Evolutionary conservation across 2,329 filamentous ascomycete species (phyloP), one percentile per base, ranked within the genome.

Genomic region (Triangularia verruculosa): DNA sequence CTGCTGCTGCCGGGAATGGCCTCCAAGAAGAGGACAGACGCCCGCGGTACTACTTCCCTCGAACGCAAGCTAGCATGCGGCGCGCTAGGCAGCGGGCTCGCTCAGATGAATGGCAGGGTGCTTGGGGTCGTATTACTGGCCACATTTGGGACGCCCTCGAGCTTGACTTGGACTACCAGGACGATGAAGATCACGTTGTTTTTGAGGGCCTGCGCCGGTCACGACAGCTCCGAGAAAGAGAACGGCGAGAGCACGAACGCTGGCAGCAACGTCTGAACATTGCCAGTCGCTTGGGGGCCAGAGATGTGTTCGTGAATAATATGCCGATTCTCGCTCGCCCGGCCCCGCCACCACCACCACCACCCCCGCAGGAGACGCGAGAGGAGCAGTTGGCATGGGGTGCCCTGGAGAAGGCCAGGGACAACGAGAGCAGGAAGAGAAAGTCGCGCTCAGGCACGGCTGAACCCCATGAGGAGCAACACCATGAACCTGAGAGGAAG

Each of bases 321-420:
- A 81, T 87, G 17, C 79, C 83, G 2, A 77, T 77, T 4, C 76
- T 91, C 52, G 87, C 88, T 74, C 88, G 54, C 78, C 88, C 56
- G 83, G 55, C 59, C n/a, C 64, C 58, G 4, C 83, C 71, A 28
- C 83, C 87, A 51, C 86, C 78, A 0, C 74, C 78, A 51, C 86
- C 78, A 0, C 74, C 78, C 15, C 77, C 34, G 12, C 77, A 86
- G 39, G 91, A 96, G 75, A 90, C 89, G 7, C 79, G 88, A 51
- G 93, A 97, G 70, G 93, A 96, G 75, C 83, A 89, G 61, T 84
- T 88, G 63, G 92, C 94, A 3, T 97, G 94, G 95, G 92, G 93
- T 66, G 92, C 91, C 20, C 89, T 98, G 67, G 93, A 97, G 70
- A 91, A 89, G 74, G 93, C 91, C 52, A 85, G 92, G 67, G 89